Base-by-base conservation (phyloP, 2,329 filamentous ascomycete genomes). In the Fusarium sp. region DNA sequence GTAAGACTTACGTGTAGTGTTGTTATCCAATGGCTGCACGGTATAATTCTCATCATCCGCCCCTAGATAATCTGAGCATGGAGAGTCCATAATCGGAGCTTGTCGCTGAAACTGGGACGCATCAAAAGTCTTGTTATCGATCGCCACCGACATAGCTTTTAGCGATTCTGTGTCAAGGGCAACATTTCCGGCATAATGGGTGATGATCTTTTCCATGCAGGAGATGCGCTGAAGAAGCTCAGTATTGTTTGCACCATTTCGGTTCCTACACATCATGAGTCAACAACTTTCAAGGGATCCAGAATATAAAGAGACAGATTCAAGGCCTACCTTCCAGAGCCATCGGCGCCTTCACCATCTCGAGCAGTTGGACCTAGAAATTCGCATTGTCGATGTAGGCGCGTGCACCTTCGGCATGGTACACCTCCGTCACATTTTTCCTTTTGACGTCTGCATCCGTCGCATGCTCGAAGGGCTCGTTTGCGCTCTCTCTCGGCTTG, bases 341-440 rank as follows among this genome's bases (percentile, higher is more conserved):
- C 67, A 59, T 77, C 74, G 7, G 72, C 74, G 8, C 75, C 74
- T 48, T 65, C 76, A 25, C 72, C 74, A 62, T 78, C 77, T 63
- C 74, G 69, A 32, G 72, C 77, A 27, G 75, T 70, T 22, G 76
- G 80, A 12, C 80, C 77, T 24, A 79, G 80, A 68, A 86, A 86
- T 62, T 84, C 80, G 75, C 85, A 87, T 70, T 82, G 82, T 45
- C 85, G 82, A 62, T 82, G 82, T 69, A 86, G 82, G 62, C 84
- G 84, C 60, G 82, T 79, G 72, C 85, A 87, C 58, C 86, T 79
- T 48, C 84, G 83, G 72, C 85, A 87, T 3, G 86, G 86, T 20
- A 85, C 80, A 52, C 85, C 86, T 48, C 85, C 86, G 70, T 87
- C 85, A 71, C 85, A 87, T 77, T 87, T 86, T 75, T 87, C 85